Evolutionary conservation across 2,329 filamentous ascomycete species (phyloP).

Genomic region (Myriosclerotinia scirpicola): DNA sequence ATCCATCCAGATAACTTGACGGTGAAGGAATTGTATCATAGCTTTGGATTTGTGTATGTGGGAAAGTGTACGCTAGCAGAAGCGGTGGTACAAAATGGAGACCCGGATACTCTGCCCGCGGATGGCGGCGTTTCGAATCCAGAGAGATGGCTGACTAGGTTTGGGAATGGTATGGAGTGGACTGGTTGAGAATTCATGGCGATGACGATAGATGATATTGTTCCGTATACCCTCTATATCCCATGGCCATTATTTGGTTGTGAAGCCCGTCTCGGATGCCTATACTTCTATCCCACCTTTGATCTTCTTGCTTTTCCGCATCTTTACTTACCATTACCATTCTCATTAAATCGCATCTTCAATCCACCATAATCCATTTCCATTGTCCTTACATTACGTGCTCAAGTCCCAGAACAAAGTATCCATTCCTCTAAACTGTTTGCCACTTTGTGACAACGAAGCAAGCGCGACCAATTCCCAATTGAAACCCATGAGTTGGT

Average conservation of each 20-base stretch:
- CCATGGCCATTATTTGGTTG: no score
- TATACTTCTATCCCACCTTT: not conserved
- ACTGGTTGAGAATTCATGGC: no score
- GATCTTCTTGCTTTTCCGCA: not conserved
- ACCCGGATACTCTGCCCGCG: not conserved
- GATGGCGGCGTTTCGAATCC: not conserved
- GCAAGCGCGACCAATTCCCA: not conserved
- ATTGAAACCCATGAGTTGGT: not conserved
- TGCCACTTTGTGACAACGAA: not conserved
- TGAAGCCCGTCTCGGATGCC: not conserved
- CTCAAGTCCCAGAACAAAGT: not conserved
- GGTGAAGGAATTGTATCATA: not conserved
- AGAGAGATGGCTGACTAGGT: not conserved
- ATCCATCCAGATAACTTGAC: not conserved
- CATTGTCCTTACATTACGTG: not conserved
- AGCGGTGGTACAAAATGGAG: not conserved
- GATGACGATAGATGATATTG: no score
- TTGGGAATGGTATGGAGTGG: not conserved
- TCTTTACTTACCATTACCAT: not conserved
- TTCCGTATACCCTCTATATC: no score
- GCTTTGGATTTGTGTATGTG: not conserved
- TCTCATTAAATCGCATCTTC: not conserved
- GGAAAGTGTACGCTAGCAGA: not conserved
- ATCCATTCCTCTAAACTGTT: not conserved
- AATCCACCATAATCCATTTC: not conserved